Percentiles rank a stretch among this genome's conserved stretches.
phyloP scores from a whole-genome alignment of 2,329 filamentous ascomycete species.

The Claviceps arundinis region DNA sequence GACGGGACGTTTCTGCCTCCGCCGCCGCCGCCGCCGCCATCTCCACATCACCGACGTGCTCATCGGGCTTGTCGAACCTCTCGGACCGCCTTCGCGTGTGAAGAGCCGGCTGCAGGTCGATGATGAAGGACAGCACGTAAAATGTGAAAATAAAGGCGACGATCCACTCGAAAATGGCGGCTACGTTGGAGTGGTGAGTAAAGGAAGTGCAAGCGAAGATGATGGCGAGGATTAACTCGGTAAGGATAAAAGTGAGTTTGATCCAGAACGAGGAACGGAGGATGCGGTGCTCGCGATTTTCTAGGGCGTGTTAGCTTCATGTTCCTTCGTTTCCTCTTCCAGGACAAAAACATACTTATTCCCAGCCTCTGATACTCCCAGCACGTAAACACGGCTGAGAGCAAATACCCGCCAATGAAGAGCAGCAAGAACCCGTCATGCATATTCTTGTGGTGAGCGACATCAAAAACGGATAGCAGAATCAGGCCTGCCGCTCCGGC shows the following conservation, averaged over 20 bases:
- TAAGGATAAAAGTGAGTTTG: slow-evolving; percentile 72
- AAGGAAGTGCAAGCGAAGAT: slow-evolving; percentile 52
- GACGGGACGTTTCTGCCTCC: not conserved
- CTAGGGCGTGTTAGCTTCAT: slow-evolving; percentile 17
- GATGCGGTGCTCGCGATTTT: slow-evolving; percentile 61
- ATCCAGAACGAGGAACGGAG: slow-evolving; percentile 73
- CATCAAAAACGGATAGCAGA: slow-evolving; percentile 76
- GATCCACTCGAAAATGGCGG: slow-evolving; percentile 66
- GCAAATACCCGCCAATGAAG: slow-evolving; percentile 76
- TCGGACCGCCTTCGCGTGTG: slow-evolving; percentile 33
- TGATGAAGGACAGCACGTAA: slow-evolving; percentile 74
- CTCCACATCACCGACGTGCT: slow-evolving; percentile 15
- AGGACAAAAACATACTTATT: slow-evolving; percentile 37
- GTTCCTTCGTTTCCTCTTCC: not conserved
- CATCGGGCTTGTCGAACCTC: slow-evolving; percentile 18
- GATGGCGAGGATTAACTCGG: slow-evolving; percentile 62
- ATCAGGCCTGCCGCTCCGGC: slow-evolving; percentile 71
- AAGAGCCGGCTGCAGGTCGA: slow-evolving; percentile 75
- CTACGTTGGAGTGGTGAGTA: slow-evolving; percentile 42
- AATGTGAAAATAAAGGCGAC: slow-evolving; percentile 78
- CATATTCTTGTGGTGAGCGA: slow-evolving; percentile 46
- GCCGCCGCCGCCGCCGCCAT: not conserved
- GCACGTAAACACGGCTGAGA: slow-evolving; percentile 80
- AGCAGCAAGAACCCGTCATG: slow-evolving; percentile 69
- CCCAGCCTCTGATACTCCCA: slow-evolving; percentile 81